A percentile compares a stretch with the other conserved stretches of the same genome.
Evolutionary conservation across 2,329 filamentous ascomycete genomes (phyloP).

Genomic region (Apiospora aurea): DNA sequence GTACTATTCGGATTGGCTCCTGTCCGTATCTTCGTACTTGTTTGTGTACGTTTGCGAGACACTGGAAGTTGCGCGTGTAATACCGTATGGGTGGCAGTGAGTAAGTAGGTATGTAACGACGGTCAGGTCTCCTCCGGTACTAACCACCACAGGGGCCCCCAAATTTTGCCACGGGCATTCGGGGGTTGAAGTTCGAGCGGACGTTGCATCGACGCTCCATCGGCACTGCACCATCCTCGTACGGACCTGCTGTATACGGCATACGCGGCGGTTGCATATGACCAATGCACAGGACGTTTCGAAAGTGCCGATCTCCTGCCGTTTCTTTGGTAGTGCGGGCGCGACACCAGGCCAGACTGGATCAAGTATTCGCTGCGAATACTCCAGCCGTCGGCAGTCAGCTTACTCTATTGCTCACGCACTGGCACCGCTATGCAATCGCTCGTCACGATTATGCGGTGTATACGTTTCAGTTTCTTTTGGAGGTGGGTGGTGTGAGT

Average conservation of each 20-base stretch:
- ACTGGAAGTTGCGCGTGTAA: not conserved
- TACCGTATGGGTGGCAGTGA: not conserved
- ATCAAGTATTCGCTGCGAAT: not conserved
- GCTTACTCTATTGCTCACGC: not conserved
- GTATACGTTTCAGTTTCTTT: not conserved
- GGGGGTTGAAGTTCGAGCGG: too few relatives aligned
- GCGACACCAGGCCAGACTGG: too few relatives aligned
- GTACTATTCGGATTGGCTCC: too few relatives aligned
- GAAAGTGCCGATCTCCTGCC: not conserved
- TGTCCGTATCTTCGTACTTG: not conserved
- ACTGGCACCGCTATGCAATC: not conserved
- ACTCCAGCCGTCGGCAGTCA: not conserved
- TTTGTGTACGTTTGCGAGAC: not conserved
- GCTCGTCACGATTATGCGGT: not conserved
- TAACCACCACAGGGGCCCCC: too few relatives aligned
- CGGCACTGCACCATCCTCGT: not conserved
- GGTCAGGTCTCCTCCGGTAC: not conserved
- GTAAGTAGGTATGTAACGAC: not conserved
- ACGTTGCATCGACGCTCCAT: not conserved
- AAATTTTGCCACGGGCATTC: too few relatives aligned
- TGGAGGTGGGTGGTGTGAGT: not conserved
- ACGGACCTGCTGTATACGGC: not conserved
- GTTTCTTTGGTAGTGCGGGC: not conserved
- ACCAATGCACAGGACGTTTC: too few relatives aligned
- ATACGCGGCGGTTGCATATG: not conserved